A percentile compares a stretch with the other conserved stretches of the same genome.
These are phyloP conservation scores for Chlorella sp. DNA, from an alignment of 139 green algal genomes.

Conservation along the genomic window DNA sequence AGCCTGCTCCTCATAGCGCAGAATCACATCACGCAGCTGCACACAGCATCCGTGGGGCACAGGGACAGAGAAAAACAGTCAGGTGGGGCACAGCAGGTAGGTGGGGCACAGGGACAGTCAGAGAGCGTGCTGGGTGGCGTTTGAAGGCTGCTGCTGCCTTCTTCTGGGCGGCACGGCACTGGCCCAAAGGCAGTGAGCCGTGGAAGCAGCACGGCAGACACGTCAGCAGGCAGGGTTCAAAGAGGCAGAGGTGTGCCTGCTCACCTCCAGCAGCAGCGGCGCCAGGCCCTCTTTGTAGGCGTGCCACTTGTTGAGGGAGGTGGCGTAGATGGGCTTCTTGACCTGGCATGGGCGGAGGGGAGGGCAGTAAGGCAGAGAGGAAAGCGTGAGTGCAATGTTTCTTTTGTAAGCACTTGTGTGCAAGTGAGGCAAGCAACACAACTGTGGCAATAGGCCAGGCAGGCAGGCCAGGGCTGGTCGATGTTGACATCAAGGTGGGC, in stretches of 20 bases:
- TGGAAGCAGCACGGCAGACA: background rate
- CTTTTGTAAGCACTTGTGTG: too few relatives aligned
- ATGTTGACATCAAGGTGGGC: too few relatives aligned
- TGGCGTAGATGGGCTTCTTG: conserved; percentile 17
- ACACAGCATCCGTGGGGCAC: background rate
- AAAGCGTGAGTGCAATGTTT: too few relatives aligned
- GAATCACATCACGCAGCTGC: conserved; percentile 12
- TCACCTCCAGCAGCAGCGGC: conserved; percentile 19
- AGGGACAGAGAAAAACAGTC: background rate
- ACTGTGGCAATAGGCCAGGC: too few relatives aligned
- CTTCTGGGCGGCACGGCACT: background rate
- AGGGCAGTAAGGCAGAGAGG: background rate
- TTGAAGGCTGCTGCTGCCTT: background rate
- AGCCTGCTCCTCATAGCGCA: background rate
- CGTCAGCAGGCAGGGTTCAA: background rate
- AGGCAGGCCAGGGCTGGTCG: too few relatives aligned
- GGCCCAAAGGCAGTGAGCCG: background rate
- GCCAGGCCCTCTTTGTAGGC: conserved; percentile 22
- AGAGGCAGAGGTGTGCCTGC: background rate
- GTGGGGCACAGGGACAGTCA: background rate
- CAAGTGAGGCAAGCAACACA: too few relatives aligned
- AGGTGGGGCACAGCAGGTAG: too few relatives aligned
- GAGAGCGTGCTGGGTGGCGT: background rate
- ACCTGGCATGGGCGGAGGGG: background rate
- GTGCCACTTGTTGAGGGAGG: conserved; percentile 18